phyloP scores from a whole-genome alignment of 352 stramenopile species.

The Phytophthora parvispora region DNA sequence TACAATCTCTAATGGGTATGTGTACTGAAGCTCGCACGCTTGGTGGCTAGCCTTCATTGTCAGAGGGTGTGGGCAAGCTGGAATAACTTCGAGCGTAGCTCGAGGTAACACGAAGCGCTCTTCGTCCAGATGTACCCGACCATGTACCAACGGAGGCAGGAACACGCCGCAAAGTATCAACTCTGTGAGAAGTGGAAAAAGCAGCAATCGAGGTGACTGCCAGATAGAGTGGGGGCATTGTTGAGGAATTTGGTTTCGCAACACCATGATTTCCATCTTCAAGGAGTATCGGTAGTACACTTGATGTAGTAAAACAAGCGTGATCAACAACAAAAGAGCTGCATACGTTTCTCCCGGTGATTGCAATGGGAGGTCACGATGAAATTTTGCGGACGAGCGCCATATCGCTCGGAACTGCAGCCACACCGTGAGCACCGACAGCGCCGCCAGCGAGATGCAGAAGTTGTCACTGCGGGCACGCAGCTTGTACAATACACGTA shows the following conservation, averaged over 20 bases:
- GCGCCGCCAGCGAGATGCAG: constrained; percentile 39
- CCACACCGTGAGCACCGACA: constrained; percentile 55
- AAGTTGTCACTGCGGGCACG: constrained; percentile 42
- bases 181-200: constrained; percentile 57
- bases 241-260: constrained; percentile 58
- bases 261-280: constrained; percentile 63
- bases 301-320: constrained; percentile 48
- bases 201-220: constrained; percentile 31
- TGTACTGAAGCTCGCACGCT: constrained; percentile 56
- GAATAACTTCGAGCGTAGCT: constrained; percentile 10
- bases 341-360: constrained; percentile 65
- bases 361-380: constrained; percentile 30
- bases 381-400: constrained; percentile 37
- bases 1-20: constrained; percentile 68
- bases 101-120: constrained; percentile 46
- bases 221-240: constrained; percentile 20
- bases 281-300: constrained; percentile 57
- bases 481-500: constrained; percentile 45
- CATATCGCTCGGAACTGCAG: constrained; percentile 73
- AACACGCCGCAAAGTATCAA: constrained; percentile 51
- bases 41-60: constrained; percentile 27
- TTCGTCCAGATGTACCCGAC: constrained; percentile 52
- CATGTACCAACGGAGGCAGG: constrained; percentile 63
- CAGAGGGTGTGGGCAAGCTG: constrained; percentile 35
- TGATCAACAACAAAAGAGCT: constrained; percentile 55